Base-by-base conservation (phyloP, 2,329 filamentous ascomycete genomes). In the Plenodomus biglobosus region DNA sequence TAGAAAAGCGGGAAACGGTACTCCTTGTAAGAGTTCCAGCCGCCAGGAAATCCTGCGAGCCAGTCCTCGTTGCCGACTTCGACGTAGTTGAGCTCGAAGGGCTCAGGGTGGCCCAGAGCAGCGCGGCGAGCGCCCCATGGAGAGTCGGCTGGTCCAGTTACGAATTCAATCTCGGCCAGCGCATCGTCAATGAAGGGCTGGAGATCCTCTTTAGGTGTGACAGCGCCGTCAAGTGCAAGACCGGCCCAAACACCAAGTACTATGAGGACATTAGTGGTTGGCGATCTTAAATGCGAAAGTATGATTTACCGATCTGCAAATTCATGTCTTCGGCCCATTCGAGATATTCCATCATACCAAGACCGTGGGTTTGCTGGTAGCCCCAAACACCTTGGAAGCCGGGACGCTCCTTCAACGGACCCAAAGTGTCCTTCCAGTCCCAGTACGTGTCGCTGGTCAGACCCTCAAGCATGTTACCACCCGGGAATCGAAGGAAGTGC, bases 381-480 rank as follows among this genome's bases (percentile, higher is more conserved):
- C 62, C 55, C 76, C 76, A 78, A 15, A 75, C 71, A 36, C 73
- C 74, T 20, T 65, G 66, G 38, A 72, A 72, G n/a, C 78, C 77
- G 13, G 75, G 74, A 8, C 78, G 74, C 48, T 78, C 68, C 34
- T 70, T 75, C 16, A 80, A 64, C 0, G 77, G 75, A 1, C 78
- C 78, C 43, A 71, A 72, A 0, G 77, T 78, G 47, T 80, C 73
- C 47, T 79, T 79, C 79, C 79, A 81, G 43, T 68, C 61, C 63
- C 64, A 65, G 41, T 56, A 61, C 1, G 50, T 60, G 41, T 53
- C 57, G 37, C 58, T 62, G 15, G 48, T 58, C 16, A 55, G 53
- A 30, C 68, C 68, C 52, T 70, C 68, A 7, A 71, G 64, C 63
- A 79, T 80, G 60, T 80, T 80, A 20, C 78, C 78, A 19, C 78